These are phyloP conservation scores for Naganishia vishniacii DNA, from an alignment of 768 basidiomycete genomes.

Conservation along the genomic window DNA sequence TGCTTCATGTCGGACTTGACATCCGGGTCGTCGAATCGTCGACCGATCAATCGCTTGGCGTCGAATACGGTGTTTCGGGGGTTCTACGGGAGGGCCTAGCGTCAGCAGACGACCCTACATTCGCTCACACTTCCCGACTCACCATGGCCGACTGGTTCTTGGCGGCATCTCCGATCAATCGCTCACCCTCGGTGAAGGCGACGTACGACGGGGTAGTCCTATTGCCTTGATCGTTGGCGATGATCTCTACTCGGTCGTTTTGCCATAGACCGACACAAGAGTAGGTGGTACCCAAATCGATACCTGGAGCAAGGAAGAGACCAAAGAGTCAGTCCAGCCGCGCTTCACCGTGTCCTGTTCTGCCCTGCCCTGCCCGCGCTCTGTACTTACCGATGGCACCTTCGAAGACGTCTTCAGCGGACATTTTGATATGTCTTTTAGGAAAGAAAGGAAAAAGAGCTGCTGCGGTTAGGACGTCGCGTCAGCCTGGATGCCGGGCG, in stretches of 20 bases:
- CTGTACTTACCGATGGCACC: slow-evolving; percentile 91
- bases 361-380: slow-evolving; percentile 17
- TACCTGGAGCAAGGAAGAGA: slow-evolving; percentile 8
- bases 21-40: slow-evolving; percentile 72
- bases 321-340: too few relatives aligned
- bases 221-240: slow-evolving; percentile 69
- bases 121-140: background rate
- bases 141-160: slow-evolving; percentile 91
- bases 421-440: slow-evolving; percentile 56
- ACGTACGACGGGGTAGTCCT: slow-evolving; percentile 99
- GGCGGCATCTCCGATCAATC: slow-evolving; percentile 89
- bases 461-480: too few relatives aligned
- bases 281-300: slow-evolving; percentile 51
- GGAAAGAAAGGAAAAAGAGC: slow-evolving; percentile 10
- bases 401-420: slow-evolving; percentile 77
- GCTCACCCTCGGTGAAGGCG: slow-evolving; percentile 92
- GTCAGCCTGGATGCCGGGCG: too few relatives aligned
- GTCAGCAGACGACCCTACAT: background rate
- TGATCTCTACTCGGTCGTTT: slow-evolving; percentile 52
- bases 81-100: slow-evolving; percentile 53
- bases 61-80: slow-evolving; percentile 98
- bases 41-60: slow-evolving; percentile 97
- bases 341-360: too few relatives aligned
- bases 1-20: slow-evolving; percentile 60
- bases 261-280: slow-evolving; percentile 52